Evolutionary conservation across 495 filamentous ascomycete species (phyloP), one percentile per base, ranked within the genome.

Genomic region (Lasiosphaeriaceae sp.): DNA sequence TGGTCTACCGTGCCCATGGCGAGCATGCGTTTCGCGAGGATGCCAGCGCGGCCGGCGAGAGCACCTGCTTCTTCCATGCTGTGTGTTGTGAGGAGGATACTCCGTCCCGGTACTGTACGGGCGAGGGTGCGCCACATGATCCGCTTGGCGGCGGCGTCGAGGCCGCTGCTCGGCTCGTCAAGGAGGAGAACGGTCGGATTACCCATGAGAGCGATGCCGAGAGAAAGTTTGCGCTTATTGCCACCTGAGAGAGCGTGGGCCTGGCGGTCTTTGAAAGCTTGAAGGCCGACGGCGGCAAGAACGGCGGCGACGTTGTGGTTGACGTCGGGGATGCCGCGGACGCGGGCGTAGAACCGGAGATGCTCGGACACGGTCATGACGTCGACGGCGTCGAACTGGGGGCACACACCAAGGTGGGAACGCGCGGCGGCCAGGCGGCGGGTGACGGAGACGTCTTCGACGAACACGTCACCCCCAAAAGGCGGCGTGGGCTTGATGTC

Each of bases 51-150:
- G 54, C 81, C 75, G 0, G 87, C 88, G 11, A 92, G 74, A 3
- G 87, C 86, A 55, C 89, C 85, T 16, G 88, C 88, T 66, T 92
- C 88, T 64, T 92, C 88, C 88, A 92, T 90, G 35, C 75, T 80
- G 62, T 92, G 88, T 9, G 88, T 92, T n/a, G 86, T 90, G 7
- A 90, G 70, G 0, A 90, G 71, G n/a, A 90, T 75, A 1, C 78
- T 80, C 1, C 87, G 74, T 3, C 86, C 86, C 0, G 74, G 70
- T 0, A 78, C 80, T 23, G 88, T 79, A 0, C 77, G 66, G 11
- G 74, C 74, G 2, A 90, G 75, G 0, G 85, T 88, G 51, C 77
- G 80, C 88, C 88, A 91, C 88, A 91, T 90, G 56, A 85, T 76
- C 23, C 88, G 74, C 66, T 90, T 91, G 0, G 86, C 81, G 0